Evolutionary conservation across 1,139 yeast genomes (phyloP).

Genomic region (Meyerozyma athensensis): DNA sequence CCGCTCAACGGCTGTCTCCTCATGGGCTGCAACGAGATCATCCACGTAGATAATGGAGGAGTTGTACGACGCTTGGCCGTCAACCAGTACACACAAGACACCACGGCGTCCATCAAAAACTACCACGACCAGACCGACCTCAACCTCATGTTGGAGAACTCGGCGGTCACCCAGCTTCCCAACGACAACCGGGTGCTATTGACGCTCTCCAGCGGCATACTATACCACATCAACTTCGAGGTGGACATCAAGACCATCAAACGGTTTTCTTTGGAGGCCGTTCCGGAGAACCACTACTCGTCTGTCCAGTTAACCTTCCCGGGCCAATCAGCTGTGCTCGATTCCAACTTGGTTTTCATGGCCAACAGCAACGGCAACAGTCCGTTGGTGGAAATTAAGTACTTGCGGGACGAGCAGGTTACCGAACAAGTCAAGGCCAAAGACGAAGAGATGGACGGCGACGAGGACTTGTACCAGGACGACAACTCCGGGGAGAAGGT

Average conservation of each 20-base stretch:
- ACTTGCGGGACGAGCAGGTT: slow-evolving; percentile 15
- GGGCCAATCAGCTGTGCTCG: slow-evolving; percentile 31
- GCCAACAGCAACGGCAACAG: slow-evolving; percentile 34
- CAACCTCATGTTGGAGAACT: slow-evolving; percentile 55
- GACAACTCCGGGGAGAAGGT: slow-evolving; percentile 17
- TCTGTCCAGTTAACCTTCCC: slow-evolving; percentile 25
- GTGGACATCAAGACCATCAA: slow-evolving; percentile 45
- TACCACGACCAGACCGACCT: slow-evolving; percentile 51
- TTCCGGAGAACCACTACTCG: slow-evolving; percentile 19
- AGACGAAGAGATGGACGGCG: slow-evolving; percentile 25
- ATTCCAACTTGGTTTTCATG: slow-evolving; percentile 32
- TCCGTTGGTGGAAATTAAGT: slow-evolving; percentile 29
- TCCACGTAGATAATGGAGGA: slow-evolving; percentile 84
- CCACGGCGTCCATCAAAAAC: slow-evolving; percentile 45
- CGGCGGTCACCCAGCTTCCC: slow-evolving; percentile 43
- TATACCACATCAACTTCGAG: slow-evolving; percentile 49
- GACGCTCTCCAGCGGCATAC: slow-evolving; percentile 47
- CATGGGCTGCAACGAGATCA: slow-evolving; percentile 70
- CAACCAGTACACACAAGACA: slow-evolving; percentile 49
- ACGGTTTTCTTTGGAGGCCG: slow-evolving; percentile 26
- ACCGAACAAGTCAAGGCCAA: neutral
- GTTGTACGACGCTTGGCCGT: slow-evolving; percentile 62
- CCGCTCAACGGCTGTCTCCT: slow-evolving; percentile 73
- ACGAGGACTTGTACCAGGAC: slow-evolving; percentile 21
- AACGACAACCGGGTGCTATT: slow-evolving; percentile 50